phyloP scores from a whole-genome alignment of 129 eudicot species.

The Daucus carota region DH1_v3.0 NC_030388.2:24048501-24049000 shows the following conservation, averaged over 20 bases:
- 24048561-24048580: conserved; percentile 18
- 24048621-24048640: conserved; percentile 28
- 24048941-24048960: conserved; percentile 62
- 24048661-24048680: conserved; percentile 32
- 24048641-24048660: conserved; percentile 32
- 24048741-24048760: conserved; percentile 24
- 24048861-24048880: conserved; percentile 53
- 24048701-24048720: conserved; percentile 16
- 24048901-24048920: conserved; percentile 71
- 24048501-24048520: conserved; percentile 10
- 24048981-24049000: conserved; percentile 62
- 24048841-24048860: conserved; percentile 55
- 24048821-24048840: conserved; percentile 50
- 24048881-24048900: conserved; percentile 80
- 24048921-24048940: conserved; percentile 54
- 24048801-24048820: conserved; percentile 51
- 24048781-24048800: conserved; percentile 40
- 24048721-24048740: conserved; percentile 32
- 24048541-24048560: conserved; percentile 41
- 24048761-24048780: conserved; percentile 35
- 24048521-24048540: conserved; percentile 9
- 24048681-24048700: conserved; percentile 25
- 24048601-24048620: conserved; percentile 21
- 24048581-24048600: conserved; percentile 38
- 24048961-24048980: conserved; percentile 54